Evolutionary conservation across 2,329 filamentous ascomycete genomes (phyloP), one percentile per base, ranked within the genome.

Genomic region (Neofusicoccum umdonicola): DNA sequence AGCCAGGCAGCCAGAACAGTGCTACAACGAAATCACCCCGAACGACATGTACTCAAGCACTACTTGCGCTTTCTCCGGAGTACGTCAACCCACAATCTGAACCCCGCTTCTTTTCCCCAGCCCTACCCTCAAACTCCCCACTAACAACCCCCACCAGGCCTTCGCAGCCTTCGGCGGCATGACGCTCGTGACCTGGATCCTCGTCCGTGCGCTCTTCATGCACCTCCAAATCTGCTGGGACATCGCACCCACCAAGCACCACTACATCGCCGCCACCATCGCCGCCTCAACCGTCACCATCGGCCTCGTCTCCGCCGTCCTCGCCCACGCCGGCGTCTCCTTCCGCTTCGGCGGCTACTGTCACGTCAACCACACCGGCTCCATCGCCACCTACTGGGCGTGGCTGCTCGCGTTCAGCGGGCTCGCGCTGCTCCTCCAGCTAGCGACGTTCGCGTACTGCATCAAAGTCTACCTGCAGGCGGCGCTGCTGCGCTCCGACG

Each of bases 181-280:
- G 56, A 60, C 42, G 31, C 56, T 60, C 31, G 56, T 60, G 5
- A 47, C 56, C 42, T 60, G 56, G 56, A 47, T 93, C 68, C 96
- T 97, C 75, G 84, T 97, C 66, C 88, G 95, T 67, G 91, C 94
- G 0, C 80, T 98, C 41, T 96, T 93, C 4, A 89, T 99, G 71
- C 95, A 99, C 77, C 87, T 99, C 27, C 95, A 98, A 77, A 97
- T 99, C 69, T 97, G 93, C 82, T 99, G 95, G 95, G 93, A 98
- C 77, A 85, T 95, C 41, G 88, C 94, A 6, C 91, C 96, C 2
- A 95, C 94, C 42, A 87, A 88, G 50, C 90, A 85, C 71, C 98
- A 97, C 78, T 97, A 97, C 87, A 92, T 92, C 82, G 85, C 87
- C 69, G 88, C 94, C 2, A 88, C 97, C 72, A 83, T 85, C 15